phyloP scores from a whole-genome alignment of 306 rosid species.

The Ormosia emarginata region DNA sequence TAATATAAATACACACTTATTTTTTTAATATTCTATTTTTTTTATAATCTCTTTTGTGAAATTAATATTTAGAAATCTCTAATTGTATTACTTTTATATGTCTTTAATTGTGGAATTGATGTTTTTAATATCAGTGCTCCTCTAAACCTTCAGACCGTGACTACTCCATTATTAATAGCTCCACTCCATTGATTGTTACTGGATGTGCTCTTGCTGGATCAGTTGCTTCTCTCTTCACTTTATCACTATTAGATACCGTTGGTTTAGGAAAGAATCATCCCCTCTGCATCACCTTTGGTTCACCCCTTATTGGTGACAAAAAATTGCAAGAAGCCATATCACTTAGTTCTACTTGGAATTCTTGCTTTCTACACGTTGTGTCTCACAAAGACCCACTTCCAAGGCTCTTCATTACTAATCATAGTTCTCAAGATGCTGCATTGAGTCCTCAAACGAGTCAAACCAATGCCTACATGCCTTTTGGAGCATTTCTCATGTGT shows the following conservation, averaged over 20 bases:
- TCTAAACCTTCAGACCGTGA: too few relatives aligned
- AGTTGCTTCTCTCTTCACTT: slow-evolving; percentile 70
- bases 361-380: slow-evolving; percentile 66
- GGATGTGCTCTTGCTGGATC: slow-evolving; percentile 66
- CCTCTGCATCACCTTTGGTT: slow-evolving; percentile 77
- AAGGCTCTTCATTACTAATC: background rate
- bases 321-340: slow-evolving; percentile 36
- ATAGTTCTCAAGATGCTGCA: background rate
- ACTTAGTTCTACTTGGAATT: slow-evolving; percentile 46
- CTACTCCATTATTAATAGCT: background rate
- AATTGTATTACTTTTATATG: too few relatives aligned
- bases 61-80: too few relatives aligned
- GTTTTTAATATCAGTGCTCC: too few relatives aligned
- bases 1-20: too few relatives aligned
- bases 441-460: background rate
- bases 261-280: slow-evolving; percentile 40
- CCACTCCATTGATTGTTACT: slow-evolving; percentile 41
- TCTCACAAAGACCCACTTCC: slow-evolving; percentile 48
- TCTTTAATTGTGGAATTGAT: too few relatives aligned
- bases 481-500: slow-evolving; percentile 63
- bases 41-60: too few relatives aligned
- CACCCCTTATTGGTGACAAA: slow-evolving; percentile 59
- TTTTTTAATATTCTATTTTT: too few relatives aligned
- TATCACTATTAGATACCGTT: slow-evolving; percentile 41
- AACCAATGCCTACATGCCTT: slow-evolving; percentile 33